Base-by-base conservation (phyloP, 306 rosid genomes). In the Medicago arabica region DNA sequence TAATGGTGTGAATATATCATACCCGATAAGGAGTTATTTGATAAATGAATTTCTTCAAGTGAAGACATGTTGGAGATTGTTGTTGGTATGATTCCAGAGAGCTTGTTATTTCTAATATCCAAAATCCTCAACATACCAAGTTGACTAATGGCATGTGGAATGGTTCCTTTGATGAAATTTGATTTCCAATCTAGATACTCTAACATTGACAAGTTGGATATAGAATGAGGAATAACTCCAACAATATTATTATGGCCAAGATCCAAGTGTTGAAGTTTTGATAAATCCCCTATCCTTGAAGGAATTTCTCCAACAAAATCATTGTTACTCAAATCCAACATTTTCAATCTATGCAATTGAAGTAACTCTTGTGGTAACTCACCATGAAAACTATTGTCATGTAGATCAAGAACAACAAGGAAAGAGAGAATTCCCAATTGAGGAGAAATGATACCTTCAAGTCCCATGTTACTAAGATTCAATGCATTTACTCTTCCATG, bases 331-430 rank as follows among this genome's bases (percentile, higher is more conserved):
- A 69, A 60, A 13, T 69, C 38, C 9, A 78, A 21, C 34, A 12
- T 5, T 23, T 41, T 66, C 16, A 66, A 18, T 66, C 71, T 18
- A 0, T 66, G 4, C 53, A 66, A 66, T 0, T 11, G 10, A 66
- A 40, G 15, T 6, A 66, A 40, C 53, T 66, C 71, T 1, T 18
- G 71, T 66, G 53, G 71, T 14, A 66, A 66, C 11, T 40, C 10
- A 41, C 53, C 71, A 2, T 40, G 5, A 17, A 66, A 66, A 64
- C 16, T 39, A 64, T 64, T 64, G 15, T 9, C 31, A 1, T 64
- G 69, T n/a, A 64, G 5, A 69, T 80, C 80, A 68, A 74, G 80
- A 4, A 74, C 18, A 50, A 58, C 28, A 67, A 74, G 80, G 9
- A 74, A 67, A 0, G 80, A 38, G 5, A 80, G 76, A 28, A 67